These are phyloP conservation scores for Ascochyta viciae-villosae DNA, from an alignment of 2,329 filamentous ascomycete genomes.

Conservation along the genomic window DNA sequence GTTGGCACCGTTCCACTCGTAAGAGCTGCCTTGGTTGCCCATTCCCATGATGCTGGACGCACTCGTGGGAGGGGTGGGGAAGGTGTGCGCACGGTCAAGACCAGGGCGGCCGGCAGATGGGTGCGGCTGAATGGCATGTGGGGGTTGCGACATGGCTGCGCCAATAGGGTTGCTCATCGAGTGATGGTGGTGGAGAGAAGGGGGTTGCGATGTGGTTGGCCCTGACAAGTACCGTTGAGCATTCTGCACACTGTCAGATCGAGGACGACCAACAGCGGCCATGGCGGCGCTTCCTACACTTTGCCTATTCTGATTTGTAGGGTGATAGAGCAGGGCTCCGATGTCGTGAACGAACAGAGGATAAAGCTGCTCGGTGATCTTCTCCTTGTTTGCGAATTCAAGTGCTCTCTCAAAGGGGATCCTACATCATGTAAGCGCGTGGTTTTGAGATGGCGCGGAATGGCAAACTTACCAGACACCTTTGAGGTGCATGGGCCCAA, in stretches of 20 bases:
- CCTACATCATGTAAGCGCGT: conserved; percentile 60
- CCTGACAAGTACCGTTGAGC: conserved; percentile 64
- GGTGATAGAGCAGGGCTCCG: conserved; percentile 89
- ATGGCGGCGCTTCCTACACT: conserved; percentile 75
- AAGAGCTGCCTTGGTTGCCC: conserved; percentile 74
- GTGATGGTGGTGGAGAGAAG: conserved; percentile 75
- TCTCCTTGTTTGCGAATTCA: conserved; percentile 99
- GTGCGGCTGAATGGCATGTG: conserved; percentile 68
- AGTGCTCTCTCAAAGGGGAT: conserved; percentile 98
- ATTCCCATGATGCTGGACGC: conserved; percentile 86
- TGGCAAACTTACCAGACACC: conserved; percentile 57
- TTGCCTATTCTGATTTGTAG: conserved; percentile 82
- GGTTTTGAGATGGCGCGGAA: no score
- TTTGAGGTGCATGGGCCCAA: conserved; percentile 98
- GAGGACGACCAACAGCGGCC: conserved; percentile 73
- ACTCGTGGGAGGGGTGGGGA: conserved; percentile 91
- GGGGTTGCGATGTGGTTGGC: conserved; percentile 65
- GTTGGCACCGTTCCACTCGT: conserved; percentile 72
- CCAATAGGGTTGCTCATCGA: conserved; percentile 68
- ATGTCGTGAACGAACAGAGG: conserved; percentile 98
- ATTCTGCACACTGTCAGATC: conserved; percentile 50
- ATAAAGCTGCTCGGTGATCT: conserved; percentile 94
- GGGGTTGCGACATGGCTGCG: conserved; percentile 69
- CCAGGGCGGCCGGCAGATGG: conserved; percentile 69
- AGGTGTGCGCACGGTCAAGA: conserved; percentile 82